Percentiles rank a stretch among this genome's conserved stretches.
Evolutionary conservation across 257 asterid species (phyloP).

Genomic region (Nicotiana paniculata): DNA sequence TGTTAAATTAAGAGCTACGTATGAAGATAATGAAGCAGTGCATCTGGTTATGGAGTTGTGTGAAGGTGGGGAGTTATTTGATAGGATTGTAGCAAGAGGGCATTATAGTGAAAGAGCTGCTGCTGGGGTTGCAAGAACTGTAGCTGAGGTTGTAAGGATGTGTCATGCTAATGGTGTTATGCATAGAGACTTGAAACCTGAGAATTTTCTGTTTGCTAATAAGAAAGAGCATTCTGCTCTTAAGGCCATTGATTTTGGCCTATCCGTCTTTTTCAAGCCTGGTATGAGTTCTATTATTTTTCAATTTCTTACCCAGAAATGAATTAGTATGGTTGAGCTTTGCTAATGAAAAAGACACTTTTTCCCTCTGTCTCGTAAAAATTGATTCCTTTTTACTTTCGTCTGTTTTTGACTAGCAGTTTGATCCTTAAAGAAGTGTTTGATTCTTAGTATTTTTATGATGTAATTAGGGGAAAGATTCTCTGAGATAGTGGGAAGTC

Average conservation of each 20-base stretch:
- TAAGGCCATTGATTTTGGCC: constrained; percentile 81
- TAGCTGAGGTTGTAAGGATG: constrained; percentile 81
- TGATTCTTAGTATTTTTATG: not conserved
- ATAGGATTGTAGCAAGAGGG: constrained; percentile 89
- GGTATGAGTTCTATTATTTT: constrained; percentile 27
- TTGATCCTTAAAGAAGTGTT: not conserved
- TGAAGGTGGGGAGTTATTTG: constrained; percentile 91
- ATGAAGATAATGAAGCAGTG: constrained; percentile 89
- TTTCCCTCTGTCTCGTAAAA: not conserved
- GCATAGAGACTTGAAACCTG: constrained; percentile 98
- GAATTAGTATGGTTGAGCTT: not conserved
- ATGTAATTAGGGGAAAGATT: constrained; percentile 55
- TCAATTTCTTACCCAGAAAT: not conserved
- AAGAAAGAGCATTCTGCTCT: constrained; percentile 81
- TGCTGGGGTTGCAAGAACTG: constrained; percentile 57
- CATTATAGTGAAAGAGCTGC: constrained; percentile 97
- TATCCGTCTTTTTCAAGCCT: constrained; percentile 80
- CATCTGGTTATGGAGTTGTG: constrained; percentile 92
- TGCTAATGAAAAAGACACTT: not conserved
- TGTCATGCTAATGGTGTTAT: constrained; percentile 79
- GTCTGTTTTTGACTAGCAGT: not conserved
- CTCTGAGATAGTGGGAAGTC: constrained; percentile 92
- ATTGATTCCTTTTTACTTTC: not conserved
- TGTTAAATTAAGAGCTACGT: constrained; percentile 80
- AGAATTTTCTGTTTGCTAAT: constrained; percentile 79